These are phyloP conservation scores for Zygosaccharomyces bailii DNA, from an alignment of 805 yeast species.

Conservation along the genomic window DNA sequence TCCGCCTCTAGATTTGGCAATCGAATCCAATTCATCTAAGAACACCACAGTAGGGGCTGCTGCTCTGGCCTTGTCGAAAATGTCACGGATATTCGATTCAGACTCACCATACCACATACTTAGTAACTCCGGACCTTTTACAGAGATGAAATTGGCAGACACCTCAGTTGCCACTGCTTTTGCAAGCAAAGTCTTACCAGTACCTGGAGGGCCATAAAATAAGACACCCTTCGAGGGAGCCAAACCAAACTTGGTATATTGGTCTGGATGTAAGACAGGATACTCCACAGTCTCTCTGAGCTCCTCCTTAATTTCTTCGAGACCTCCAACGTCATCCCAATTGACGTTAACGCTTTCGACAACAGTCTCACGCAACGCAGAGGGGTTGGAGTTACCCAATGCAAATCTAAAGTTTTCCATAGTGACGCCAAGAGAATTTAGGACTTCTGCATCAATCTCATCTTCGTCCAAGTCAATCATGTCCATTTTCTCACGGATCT, in stretches of 20 bases:
- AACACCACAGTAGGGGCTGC: constrained; percentile 99
- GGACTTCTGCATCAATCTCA: constrained; percentile 93
- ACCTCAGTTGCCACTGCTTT: constrained; percentile 99
- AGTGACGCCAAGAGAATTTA: constrained; percentile 94
- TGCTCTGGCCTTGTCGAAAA: constrained; percentile 97
- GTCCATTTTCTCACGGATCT: constrained; percentile 99
- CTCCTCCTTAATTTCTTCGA: constrained; percentile 93
- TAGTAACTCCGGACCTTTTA: constrained; percentile 89
- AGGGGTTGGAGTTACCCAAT: constrained; percentile 95
- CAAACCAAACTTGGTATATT: constrained; percentile 95
- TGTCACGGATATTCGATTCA: constrained; percentile 95
- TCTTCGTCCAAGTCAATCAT: constrained; percentile 93
- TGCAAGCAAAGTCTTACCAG: constrained; percentile 97
- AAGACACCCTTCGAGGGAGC: constrained; percentile 98
- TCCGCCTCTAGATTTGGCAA: constrained; percentile 96
- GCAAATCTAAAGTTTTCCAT: constrained; percentile 99
- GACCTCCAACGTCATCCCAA: constrained; percentile 99
- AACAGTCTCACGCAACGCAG: constrained; percentile 98
- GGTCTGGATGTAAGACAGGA: constrained; percentile 98
- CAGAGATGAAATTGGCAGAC: constrained; percentile 91
- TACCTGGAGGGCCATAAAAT: constrained; percentile 99
- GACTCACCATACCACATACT: constrained; percentile 99
- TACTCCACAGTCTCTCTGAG: constrained; percentile 98
- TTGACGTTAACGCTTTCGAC: constrained; percentile 98
- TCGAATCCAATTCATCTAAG: constrained; percentile 96